A percentile compares a stretch with the other conserved stretches of the same genome.
phyloP scores from a whole-genome alignment of 225 moss, liverwort and hornwort species.

The Anthoceros angustus region DNA sequence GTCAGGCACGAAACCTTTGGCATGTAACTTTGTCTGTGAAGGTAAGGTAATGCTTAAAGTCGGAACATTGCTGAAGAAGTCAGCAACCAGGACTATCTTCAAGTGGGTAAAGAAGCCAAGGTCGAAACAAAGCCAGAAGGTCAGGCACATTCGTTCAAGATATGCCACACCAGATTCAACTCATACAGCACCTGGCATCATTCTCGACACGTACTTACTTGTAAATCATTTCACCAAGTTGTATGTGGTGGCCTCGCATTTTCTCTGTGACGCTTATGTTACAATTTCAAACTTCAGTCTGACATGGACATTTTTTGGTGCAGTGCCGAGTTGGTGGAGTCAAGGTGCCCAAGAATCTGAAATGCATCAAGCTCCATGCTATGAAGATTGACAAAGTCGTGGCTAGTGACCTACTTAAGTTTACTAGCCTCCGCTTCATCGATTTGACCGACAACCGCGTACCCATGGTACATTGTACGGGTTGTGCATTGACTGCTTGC shows the following conservation, averaged over 20 bases:
- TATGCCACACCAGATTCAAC: background rate
- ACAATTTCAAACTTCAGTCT: background rate
- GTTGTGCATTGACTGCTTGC: background rate
- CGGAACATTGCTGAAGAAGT: background rate
- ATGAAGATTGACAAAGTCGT: conserved; percentile 19
- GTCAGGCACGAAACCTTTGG: background rate
- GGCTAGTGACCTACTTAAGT: conserved; percentile 14
- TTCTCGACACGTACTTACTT: background rate
- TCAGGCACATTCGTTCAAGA: background rate
- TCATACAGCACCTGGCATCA: background rate
- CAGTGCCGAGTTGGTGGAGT: conserved; percentile 12
- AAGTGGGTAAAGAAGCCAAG: background rate
- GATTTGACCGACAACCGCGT: conserved; percentile 32
- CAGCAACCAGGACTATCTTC: conserved; percentile 1
- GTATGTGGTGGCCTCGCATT: background rate
- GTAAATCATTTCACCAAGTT: background rate
- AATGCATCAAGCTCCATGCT: conserved; percentile 20
- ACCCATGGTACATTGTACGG: conserved; percentile 15
- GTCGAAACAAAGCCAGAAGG: background rate
- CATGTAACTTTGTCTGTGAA: background rate
- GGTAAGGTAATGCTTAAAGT: background rate
- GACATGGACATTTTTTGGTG: background rate
- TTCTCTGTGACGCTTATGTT: too few species aligned
- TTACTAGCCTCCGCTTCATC: conserved; percentile 25
- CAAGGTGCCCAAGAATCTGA: conserved; percentile 14